Conservation (phyloP, 202 grass and related monocot species). For the Alloteropsis angusta region DNA sequence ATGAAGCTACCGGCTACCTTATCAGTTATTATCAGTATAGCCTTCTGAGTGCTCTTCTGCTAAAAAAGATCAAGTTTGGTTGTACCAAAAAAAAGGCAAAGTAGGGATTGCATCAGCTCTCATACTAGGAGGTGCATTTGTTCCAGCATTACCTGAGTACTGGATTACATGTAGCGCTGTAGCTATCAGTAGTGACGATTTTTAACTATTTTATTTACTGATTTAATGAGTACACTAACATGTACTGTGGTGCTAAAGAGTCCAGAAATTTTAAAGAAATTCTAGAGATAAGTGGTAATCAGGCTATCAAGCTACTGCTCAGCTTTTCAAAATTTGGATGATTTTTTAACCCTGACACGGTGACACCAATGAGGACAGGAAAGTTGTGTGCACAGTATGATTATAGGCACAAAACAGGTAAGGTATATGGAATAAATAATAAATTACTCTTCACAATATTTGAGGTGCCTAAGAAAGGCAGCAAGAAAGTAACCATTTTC, state of each 20-base stretch:
- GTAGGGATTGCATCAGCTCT: background rate
- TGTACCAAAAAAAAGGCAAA: slow-evolving; percentile 4
- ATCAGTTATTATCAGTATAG: background rate
- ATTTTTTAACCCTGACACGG: background rate
- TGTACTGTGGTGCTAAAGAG: background rate
- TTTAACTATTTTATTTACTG: background rate
- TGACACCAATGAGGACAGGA: background rate
- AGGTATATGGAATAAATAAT: background rate
- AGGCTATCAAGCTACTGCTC: background rate
- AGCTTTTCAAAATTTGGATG: background rate
- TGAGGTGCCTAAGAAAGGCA: background rate
- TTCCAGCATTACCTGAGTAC: background rate
- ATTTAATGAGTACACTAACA: background rate
- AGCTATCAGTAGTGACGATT: background rate
- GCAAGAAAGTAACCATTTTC: background rate
- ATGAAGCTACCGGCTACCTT: background rate
- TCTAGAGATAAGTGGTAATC: background rate
- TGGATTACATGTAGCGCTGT: background rate
- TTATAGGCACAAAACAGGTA: background rate
- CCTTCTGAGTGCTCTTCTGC: background rate
- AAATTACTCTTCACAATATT: background rate
- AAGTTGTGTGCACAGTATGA: background rate
- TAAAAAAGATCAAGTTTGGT: slow-evolving; percentile 2
- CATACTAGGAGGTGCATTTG: background rate
- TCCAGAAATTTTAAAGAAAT: background rate